Evolutionary conservation across 192 early-diverging fungal genomes (phyloP), one percentile per base, ranked within the genome.

Genomic region (Backusella mclennaniae): DNA sequence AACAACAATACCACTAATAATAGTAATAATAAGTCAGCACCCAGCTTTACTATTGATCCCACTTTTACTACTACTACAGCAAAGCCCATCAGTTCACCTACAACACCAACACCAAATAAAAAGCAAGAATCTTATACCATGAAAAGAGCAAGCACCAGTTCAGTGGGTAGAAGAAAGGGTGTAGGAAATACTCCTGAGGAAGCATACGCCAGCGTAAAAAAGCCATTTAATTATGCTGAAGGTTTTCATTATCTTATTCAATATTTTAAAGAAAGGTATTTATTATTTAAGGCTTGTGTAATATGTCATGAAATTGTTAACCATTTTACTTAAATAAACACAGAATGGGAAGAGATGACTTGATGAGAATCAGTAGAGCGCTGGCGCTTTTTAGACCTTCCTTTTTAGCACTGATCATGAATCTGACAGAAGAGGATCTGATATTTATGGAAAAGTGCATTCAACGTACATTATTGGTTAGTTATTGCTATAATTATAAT

Each of bases 371-470:
- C 46, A 94, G 94, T 83, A 87, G 93, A 15, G 93, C 95, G 12
- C 87, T 98, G 80, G 94, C 95, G 38, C 90, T 92, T 79, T 97
- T 97, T 81, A 88, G 97, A 14, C 97, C 97, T 41, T 95, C 94
- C 4, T 95, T 97, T 76, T 94, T 98, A 79, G 96, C 96, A 6
- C 85, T 95, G 73, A 94, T 97, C 80, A 96, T 96, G 93, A 95
- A 97, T 80, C 81, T 98, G 77, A 95, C 95, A 6, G 93, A 93
- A 72, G 95, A 98, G 74, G 97, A 98, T 74, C 85, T 98, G 81
- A 84, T 97, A 36, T 97, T 97, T 78, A 96, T 96, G 95, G 97
- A 98, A 85, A 96, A 97, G 78, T 96, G 95, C 80, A 94, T 98
- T 77, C 97, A 96, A 81, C 88, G 97, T 69, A 96, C 96, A 9